phyloP scores from a whole-genome alignment of 2,329 filamentous ascomycete genomes.

The Coniochaeta prunicola region DNA sequence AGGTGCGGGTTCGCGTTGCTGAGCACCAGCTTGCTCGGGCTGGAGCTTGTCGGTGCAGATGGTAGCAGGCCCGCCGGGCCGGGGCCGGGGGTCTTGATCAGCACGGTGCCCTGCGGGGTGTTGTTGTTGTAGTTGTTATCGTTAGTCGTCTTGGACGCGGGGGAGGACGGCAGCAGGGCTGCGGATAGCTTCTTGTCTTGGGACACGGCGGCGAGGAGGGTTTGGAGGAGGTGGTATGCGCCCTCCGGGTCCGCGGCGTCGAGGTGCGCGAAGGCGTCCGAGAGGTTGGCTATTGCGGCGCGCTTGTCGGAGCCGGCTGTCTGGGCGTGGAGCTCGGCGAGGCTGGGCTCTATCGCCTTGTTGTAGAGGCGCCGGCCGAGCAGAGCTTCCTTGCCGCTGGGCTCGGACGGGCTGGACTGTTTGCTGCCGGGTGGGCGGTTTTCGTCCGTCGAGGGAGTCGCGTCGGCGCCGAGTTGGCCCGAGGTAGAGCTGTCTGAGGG shows the following conservation, averaged over 20 bases:
- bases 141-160: conserved; percentile 18
- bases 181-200: conserved; percentile 58
- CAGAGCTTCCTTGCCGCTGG: conserved; percentile 67
- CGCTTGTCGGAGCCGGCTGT: conserved; percentile 61
- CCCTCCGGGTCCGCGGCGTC: conserved; percentile 88
- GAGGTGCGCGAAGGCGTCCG: conserved; percentile 77
- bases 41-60: conserved; percentile 19
- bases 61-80: conserved; percentile 28
- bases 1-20: conserved; percentile 80
- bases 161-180: conserved; percentile 25
- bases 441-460: conserved; percentile 40
- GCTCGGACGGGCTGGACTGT: conserved; percentile 30
- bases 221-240: conserved; percentile 74
- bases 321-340: conserved; percentile 82
- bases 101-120: conserved; percentile 48
- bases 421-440: conserved; percentile 48
- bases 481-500: conserved; percentile 57
- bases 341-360: conserved; percentile 72
- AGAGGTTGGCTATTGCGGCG: conserved; percentile 74
- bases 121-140: conserved; percentile 26
- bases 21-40: conserved; percentile 62
- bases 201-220: conserved; percentile 66
- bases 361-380: conserved; percentile 76
- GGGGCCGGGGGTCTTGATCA: conserved; percentile 43
- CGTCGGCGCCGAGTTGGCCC: conserved; percentile 30